These are phyloP conservation scores for Phialophora tarda DNA, from an alignment of 2,329 filamentous ascomycete genomes.

Conservation along the genomic window DNA sequence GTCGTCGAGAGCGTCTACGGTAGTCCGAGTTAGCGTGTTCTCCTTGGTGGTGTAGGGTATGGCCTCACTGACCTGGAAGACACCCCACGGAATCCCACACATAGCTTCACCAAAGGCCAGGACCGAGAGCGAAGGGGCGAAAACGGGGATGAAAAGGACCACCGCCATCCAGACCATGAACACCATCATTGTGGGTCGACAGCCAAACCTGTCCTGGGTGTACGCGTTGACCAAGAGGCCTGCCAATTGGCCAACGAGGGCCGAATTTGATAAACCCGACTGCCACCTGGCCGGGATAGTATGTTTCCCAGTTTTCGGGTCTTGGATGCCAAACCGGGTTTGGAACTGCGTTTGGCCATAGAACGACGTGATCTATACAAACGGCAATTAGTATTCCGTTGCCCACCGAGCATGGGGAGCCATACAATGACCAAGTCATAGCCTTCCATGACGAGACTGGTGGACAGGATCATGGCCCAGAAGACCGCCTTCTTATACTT, in stretches of 20 bases:
- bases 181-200: slow-evolving; percentile 53
- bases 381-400: too few relatives aligned
- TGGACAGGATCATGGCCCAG: slow-evolving; percentile 40
- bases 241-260: slow-evolving; percentile 41
- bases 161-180: slow-evolving; percentile 50
- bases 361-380: slow-evolving; percentile 29
- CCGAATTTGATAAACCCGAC: slow-evolving; percentile 42
- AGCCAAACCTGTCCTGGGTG: slow-evolving; percentile 46
- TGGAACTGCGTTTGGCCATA: slow-evolving; percentile 40
- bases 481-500: slow-evolving; percentile 41
- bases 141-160: slow-evolving; percentile 59
- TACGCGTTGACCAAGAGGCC: slow-evolving; percentile 44
- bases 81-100: slow-evolving; percentile 51
- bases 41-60: background rate
- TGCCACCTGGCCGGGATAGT: slow-evolving; percentile 43
- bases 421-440: slow-evolving; percentile 40
- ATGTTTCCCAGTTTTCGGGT: slow-evolving; percentile 36
- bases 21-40: background rate
- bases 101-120: slow-evolving; percentile 56
- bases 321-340: slow-evolving; percentile 40
- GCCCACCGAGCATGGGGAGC: background rate
- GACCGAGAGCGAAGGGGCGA: slow-evolving; percentile 53
- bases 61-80: slow-evolving; percentile 38
- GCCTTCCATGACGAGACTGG: slow-evolving; percentile 40
- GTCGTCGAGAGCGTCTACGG: slow-evolving; percentile 56